Base-by-base conservation (phyloP, 2,329 filamentous ascomycete genomes). In the Elsinoe arachidis region DNA sequence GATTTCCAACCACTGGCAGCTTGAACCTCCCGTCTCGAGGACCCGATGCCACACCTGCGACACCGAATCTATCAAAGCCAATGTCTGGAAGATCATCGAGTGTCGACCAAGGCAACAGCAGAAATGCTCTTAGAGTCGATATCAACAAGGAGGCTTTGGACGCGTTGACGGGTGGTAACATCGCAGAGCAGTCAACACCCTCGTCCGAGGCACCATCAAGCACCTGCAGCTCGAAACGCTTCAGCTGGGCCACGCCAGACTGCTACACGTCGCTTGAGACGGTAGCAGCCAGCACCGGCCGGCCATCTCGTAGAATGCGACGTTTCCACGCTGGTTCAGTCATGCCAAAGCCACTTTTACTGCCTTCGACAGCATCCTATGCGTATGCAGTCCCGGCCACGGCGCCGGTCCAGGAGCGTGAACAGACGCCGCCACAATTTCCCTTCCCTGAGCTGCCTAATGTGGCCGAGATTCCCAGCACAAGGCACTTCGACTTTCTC, bases 291-390 rank as follows among this genome's bases (percentile, higher is more conserved):
- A 56, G 54, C 15, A 56, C 23, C 14, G 41, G 58, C 26, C 44
- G 54, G 10, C 56, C 60, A 1, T 59, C 55, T 17, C 59, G 69
- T 21, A 60, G 69, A 37, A 71, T 71, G 69, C 59, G 69, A 21
- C 63, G 68, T 6, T 71, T 71, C 51, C 67, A 67, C 26, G 68
- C 64, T 21, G 68, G 69, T n/a, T 66, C 63, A 43, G 60, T 64
- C 26, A 63, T 65, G 19, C 67, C 68, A 1, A 69, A 68, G 51
- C 65, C 69, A 21, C 61, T 71, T 17, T 69, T 71, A 9, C 55
- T 71, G 35, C 68, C 69, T 5, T 64, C 64, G 7, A 67, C 68
- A 2, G 63, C 66, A 1, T 62, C 66, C n/a, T 61, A 61, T 57
- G 61, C 65, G 7, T 61, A 63, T 46, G 58, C 55, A 1, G 46